Evolutionary conservation across 1,284 basidiomycete genomes (phyloP).

Genomic region (Moesziomyces globuligerus): DNA sequence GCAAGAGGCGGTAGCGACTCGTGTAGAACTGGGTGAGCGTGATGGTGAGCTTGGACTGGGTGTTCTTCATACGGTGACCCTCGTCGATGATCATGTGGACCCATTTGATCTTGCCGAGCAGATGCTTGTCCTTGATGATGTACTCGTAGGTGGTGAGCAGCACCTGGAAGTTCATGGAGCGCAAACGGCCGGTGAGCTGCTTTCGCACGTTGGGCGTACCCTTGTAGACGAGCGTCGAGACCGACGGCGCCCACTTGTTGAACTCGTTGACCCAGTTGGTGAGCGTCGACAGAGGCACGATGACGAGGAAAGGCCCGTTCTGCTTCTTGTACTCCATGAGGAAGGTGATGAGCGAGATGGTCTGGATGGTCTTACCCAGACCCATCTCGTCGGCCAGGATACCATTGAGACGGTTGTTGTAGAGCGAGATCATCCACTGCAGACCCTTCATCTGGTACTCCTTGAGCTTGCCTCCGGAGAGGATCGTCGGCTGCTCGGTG

Average conservation of each 20-base stretch:
- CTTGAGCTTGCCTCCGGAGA: constrained; percentile 71
- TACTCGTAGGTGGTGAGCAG: constrained; percentile 67
- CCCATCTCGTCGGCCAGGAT: constrained; percentile 68
- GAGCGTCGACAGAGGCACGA: constrained; percentile 66
- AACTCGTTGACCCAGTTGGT: constrained; percentile 68
- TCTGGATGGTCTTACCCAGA: constrained; percentile 67
- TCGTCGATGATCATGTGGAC: constrained; percentile 68
- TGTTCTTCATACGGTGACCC: constrained; percentile 99
- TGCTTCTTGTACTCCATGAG: constrained; percentile 67
- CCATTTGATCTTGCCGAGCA: constrained; percentile 67
- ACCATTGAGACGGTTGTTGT: constrained; percentile 67
- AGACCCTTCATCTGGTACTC: constrained; percentile 68
- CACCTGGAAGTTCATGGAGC: constrained; percentile 65
- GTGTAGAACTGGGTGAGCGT: constrained; percentile 94
- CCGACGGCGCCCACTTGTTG: constrained; percentile 66
- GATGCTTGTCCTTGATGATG: constrained; percentile 67
- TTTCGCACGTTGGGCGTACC: constrained; percentile 65
- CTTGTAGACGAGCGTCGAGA: constrained; percentile 65
- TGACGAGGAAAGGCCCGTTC: constrained; percentile 66
- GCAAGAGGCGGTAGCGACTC: constrained; percentile 91
- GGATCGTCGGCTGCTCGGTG: constrained; percentile 81
- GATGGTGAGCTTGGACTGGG: constrained; percentile 90
- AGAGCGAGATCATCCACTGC: constrained; percentile 68
- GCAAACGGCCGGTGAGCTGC: constrained; percentile 56
- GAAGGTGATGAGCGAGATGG: constrained; percentile 67